Evolutionary conservation across 805 yeast species (phyloP).

Genomic region (Kodamaea hsintzibuensis): DNA sequence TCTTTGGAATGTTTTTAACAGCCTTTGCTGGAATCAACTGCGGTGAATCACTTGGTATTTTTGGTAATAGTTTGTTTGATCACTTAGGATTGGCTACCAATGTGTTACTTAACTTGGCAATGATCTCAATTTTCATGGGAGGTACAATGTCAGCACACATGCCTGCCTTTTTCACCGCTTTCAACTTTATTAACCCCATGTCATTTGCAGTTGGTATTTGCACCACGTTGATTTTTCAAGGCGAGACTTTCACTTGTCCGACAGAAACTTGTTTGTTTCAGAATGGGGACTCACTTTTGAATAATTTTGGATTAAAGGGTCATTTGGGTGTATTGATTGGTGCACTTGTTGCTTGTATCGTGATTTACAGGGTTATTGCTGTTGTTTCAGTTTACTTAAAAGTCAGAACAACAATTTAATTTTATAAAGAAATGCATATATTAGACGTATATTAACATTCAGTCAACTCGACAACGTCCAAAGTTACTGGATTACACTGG

Average conservation of each 20-base stretch:
- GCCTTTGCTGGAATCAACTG: conserved; percentile 59
- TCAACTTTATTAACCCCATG: conserved; percentile 77
- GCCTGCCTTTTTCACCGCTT: conserved; percentile 65
- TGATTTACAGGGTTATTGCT: conserved; percentile 35
- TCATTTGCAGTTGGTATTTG: conserved; percentile 63
- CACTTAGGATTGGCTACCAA: conserved; percentile 84
- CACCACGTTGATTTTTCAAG: conserved; percentile 5
- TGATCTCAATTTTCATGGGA: conserved; percentile 79
- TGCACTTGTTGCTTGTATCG: conserved; percentile 36
- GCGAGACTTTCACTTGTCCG: conserved; percentile 2
- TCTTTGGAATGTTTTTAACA: conserved; percentile 61
- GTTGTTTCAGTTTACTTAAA: conserved; percentile 24
- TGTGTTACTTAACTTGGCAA: conserved; percentile 61
- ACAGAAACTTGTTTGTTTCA: conserved; percentile 23
- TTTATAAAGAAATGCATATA: not conserved
- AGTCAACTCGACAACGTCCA: conserved; percentile 38
- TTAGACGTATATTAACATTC: conserved; percentile 21
- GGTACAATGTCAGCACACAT: conserved; percentile 81
- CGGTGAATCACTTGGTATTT: conserved; percentile 84
- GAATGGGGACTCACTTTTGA: conserved; percentile 35
- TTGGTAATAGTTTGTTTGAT: conserved; percentile 69
- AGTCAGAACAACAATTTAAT: conserved; percentile 23
- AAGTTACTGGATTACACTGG: conserved; percentile 38
- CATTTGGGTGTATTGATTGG: conserved; percentile 31
- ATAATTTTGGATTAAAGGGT: conserved; percentile 29